phyloP scores from a whole-genome alignment of 2,329 filamentous ascomycete species.

The Coniella vitis region DNA sequence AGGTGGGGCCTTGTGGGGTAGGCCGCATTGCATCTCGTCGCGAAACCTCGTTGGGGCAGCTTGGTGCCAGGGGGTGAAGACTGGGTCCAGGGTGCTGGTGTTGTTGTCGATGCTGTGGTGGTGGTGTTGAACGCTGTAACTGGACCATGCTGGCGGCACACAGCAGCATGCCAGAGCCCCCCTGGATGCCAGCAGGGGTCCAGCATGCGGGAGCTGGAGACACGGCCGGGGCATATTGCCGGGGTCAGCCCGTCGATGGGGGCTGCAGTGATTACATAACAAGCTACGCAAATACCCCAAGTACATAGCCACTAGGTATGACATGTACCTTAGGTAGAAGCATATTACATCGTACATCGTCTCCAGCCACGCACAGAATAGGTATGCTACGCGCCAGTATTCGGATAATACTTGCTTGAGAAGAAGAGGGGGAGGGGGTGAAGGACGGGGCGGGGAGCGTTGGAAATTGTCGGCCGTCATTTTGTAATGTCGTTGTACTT shows the following conservation, averaged over 20 bases:
- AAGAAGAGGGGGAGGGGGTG: too few species aligned
- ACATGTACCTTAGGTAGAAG: too few species aligned
- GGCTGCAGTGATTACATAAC: conserved; percentile 2
- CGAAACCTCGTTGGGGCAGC: conserved; percentile 16
- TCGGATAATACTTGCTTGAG: too few species aligned
- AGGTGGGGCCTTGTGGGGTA: conserved; percentile 1
- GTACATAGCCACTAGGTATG: too few species aligned
- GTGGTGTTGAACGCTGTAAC: conserved; percentile 1
- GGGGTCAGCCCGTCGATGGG: conserved; percentile 3
- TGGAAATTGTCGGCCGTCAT: conserved; percentile 21
- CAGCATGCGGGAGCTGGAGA: conserved; percentile 20
- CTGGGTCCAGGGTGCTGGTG: conserved; percentile 10
- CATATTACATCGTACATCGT: too few species aligned
- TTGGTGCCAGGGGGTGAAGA: conserved; percentile 1
- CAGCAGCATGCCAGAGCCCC: background rate
- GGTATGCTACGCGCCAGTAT: too few species aligned
- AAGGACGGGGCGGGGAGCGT: too few species aligned
- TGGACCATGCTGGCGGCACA: background rate
- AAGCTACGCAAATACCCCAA: too few species aligned
- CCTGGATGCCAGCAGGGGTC: conserved; percentile 15
- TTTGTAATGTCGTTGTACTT: conserved; percentile 14
- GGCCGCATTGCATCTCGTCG: conserved; percentile 17
- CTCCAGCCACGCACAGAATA: too few species aligned
- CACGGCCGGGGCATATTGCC: conserved; percentile 8
- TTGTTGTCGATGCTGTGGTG: background rate